phyloP scores from a whole-genome alignment of 768 basidiomycete genomes.

The Chalciporus pseudorubinellus region DNA sequence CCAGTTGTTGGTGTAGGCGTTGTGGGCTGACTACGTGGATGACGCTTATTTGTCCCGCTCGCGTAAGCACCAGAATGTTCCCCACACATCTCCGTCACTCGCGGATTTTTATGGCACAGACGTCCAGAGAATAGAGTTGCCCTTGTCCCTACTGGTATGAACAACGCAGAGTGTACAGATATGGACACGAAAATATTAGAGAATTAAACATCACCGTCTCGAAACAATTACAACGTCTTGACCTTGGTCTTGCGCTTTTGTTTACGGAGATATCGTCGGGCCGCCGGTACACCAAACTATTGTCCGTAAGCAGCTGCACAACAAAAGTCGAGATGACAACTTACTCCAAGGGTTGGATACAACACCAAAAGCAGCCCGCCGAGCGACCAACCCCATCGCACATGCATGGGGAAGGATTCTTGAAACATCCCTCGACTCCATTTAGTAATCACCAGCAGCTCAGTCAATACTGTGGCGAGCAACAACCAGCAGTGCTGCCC shows the following conservation, averaged over 20 bases:
- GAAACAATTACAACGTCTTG: constrained; percentile 30
- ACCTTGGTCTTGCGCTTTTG: constrained; percentile 30
- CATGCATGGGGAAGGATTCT: constrained; percentile 56
- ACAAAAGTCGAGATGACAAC: constrained; percentile 17
- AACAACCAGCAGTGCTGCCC: constrained; percentile 87
- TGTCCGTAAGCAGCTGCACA: constrained; percentile 10
- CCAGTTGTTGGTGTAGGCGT: too few relatives aligned
- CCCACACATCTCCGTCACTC: neutral
- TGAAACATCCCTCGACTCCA: constrained; percentile 75
- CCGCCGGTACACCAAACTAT: constrained; percentile 66
- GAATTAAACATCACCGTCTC: too few relatives aligned
- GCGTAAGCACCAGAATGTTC: constrained; percentile 34
- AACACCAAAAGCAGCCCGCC: constrained; percentile 58
- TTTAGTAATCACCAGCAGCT: constrained; percentile 76
- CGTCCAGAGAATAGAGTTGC: too few relatives aligned
- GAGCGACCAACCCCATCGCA: constrained; percentile 67
- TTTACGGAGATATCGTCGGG: constrained; percentile 49
- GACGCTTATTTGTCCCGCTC: constrained; percentile 23
- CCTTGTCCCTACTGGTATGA: neutral
- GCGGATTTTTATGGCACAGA: neutral
- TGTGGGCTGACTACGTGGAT: too few relatives aligned
- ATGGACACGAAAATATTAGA: neutral
- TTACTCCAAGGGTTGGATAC: constrained; percentile 68
- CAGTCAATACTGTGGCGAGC: constrained; percentile 81
- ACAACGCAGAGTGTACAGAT: neutral